These are phyloP conservation scores for Ulmus americana DNA, from an alignment of 331 rosid species.

Conservation along the genomic window DNA sequence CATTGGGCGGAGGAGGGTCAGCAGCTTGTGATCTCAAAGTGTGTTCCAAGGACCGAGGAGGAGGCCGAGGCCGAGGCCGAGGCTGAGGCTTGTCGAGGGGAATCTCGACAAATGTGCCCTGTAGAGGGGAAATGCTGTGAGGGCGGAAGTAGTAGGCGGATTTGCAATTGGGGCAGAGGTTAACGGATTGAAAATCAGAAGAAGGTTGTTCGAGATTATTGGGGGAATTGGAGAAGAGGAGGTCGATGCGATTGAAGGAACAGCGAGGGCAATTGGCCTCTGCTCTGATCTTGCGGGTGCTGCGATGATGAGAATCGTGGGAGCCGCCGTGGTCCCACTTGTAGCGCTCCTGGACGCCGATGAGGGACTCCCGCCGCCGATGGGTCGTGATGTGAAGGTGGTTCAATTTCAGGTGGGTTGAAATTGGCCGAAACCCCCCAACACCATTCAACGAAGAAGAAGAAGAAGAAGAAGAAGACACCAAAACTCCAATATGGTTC, in stretches of 20 bases:
- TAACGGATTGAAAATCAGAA: constrained; percentile 41
- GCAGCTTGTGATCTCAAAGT: constrained; percentile 42
- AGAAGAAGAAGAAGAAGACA: constrained; percentile 1
- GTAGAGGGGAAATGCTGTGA: constrained; percentile 55
- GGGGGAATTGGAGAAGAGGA: constrained; percentile 59
- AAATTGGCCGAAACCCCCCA: constrained; percentile 31
- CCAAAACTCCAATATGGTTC: constrained; percentile 15
- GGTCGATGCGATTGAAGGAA: constrained; percentile 58
- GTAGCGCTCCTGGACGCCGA: constrained; percentile 69
- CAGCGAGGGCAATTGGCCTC: constrained; percentile 93
- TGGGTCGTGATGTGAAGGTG: constrained; percentile 27
- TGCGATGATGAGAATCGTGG: constrained; percentile 24
- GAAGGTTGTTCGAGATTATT: not conserved
- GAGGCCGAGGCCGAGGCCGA: constrained; percentile 5
- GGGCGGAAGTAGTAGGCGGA: constrained; percentile 79
- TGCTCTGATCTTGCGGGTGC: constrained; percentile 65
- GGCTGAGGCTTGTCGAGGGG: constrained; percentile 21
- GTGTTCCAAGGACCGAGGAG: constrained; percentile 47
- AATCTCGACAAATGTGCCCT: constrained; percentile 83
- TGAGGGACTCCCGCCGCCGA: constrained; percentile 47
- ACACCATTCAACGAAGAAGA: constrained; percentile 30
- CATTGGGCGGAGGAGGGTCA: constrained; percentile 52
- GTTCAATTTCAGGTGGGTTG: constrained; percentile 49
- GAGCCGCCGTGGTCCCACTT: constrained; percentile 94
- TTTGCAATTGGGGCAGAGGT: constrained; percentile 79